Conservation (phyloP, 768 basidiomycete species). For the Holtermannia corniformis region DNA sequence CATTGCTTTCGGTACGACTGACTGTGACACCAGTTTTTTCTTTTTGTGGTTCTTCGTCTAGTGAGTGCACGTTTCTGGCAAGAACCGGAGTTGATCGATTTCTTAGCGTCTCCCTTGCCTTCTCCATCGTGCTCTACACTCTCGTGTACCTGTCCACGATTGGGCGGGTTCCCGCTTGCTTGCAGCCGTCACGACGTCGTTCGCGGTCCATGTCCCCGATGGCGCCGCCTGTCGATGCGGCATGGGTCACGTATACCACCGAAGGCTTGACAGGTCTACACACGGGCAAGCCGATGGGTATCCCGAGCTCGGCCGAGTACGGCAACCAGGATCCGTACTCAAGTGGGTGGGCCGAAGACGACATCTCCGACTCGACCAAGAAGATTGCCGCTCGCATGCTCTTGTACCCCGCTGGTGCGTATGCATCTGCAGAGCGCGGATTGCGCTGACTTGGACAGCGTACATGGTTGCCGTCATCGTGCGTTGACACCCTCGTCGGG, state of each 20-base stretch:
- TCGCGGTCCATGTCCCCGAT: neutral
- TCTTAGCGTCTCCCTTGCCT: neutral
- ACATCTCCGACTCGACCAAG: neutral
- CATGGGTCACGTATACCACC: neutral
- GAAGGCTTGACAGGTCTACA: neutral
- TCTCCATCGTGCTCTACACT: neutral
- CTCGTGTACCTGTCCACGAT: neutral
- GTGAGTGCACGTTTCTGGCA: neutral
- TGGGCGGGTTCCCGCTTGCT: neutral
- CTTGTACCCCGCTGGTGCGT: neutral
- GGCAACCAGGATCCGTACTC: neutral
- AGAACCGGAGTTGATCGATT: neutral
- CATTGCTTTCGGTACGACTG: no score
- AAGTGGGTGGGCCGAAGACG: neutral
- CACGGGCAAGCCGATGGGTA: neutral
- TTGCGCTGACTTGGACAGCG: neutral
- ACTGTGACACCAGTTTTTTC: neutral
- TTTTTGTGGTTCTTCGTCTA: neutral
- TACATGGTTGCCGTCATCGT: neutral
- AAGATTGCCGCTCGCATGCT: neutral
- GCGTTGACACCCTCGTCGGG: no score
- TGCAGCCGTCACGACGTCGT: neutral
- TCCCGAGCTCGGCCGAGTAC: neutral
- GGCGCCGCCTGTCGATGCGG: no score
- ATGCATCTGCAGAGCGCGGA: neutral